These are phyloP conservation scores for Boletus subparvulus DNA, from an alignment of 768 basidiomycete species.

Conservation along the genomic window DNA sequence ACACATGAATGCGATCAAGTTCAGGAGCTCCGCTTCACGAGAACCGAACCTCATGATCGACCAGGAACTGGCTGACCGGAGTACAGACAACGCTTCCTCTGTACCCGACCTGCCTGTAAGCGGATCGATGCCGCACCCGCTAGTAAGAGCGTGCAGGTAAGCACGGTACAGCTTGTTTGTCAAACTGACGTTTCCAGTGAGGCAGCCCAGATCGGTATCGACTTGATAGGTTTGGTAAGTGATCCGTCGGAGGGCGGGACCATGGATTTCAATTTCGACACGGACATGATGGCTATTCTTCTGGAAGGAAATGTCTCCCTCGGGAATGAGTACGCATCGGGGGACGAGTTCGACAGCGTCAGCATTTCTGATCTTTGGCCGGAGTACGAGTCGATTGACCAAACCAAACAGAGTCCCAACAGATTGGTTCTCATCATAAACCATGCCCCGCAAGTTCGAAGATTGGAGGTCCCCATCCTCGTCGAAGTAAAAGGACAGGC, in stretches of 20 bases:
- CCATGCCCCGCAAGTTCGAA: constrained; percentile 40
- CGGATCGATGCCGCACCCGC: constrained; percentile 43
- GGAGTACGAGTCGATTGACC: constrained; percentile 39
- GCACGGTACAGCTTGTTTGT: constrained; percentile 35
- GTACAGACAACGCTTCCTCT: constrained; percentile 41
- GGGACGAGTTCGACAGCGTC: not conserved
- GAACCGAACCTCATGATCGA: constrained; percentile 40
- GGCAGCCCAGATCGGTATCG: constrained; percentile 30
- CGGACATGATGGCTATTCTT: constrained; percentile 16
- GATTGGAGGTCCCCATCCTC: constrained; percentile 37
- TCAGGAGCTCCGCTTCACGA: constrained; percentile 34
- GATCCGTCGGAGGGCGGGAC: not conserved
- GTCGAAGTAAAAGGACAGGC: constrained; percentile 41
- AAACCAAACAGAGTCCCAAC: constrained; percentile 47
- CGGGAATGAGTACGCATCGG: constrained; percentile 40
- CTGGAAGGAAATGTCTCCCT: constrained; percentile 26
- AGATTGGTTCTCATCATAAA: constrained; percentile 43
- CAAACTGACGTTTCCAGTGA: constrained; percentile 29
- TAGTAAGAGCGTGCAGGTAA: constrained; percentile 47
- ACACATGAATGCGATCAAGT: constrained; percentile 34
- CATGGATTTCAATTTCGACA: constrained; percentile 8
- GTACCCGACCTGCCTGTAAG: constrained; percentile 44
- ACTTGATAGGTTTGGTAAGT: constrained; percentile 32
- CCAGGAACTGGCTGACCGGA: constrained; percentile 37
- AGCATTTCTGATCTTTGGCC: constrained; percentile 17